A percentile compares a stretch with the other conserved stretches of the same genome.
These are phyloP conservation scores for Chlamydomonas urium DNA, from an alignment of 139 green algal genomes.

Conservation along the genomic window DNA sequence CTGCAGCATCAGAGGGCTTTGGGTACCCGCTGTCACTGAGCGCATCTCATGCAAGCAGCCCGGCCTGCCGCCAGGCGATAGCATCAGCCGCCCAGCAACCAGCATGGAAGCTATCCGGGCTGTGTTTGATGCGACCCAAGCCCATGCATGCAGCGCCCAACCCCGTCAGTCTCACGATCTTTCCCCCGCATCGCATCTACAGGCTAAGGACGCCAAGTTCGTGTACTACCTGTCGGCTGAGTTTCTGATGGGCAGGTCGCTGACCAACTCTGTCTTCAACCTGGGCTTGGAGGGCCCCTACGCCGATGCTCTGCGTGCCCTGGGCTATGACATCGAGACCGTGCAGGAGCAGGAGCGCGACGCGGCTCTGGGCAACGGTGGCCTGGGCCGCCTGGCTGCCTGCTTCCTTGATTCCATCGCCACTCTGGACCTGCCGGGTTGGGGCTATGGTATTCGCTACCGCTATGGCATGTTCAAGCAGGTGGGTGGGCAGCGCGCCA, in stretches of 20 bases:
- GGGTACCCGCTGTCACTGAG: too few species aligned
- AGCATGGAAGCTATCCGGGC: too few species aligned
- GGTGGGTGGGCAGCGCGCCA: constrained; percentile 29
- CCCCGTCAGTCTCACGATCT: too few species aligned
- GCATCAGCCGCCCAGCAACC: too few species aligned
- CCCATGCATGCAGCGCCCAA: too few species aligned
- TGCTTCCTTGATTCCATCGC: constrained; percentile 99
- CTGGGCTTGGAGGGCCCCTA: constrained; percentile 82
- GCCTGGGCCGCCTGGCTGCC: constrained; percentile 91
- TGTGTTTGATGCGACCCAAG: too few species aligned
- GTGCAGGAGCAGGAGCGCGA: constrained; percentile 63
- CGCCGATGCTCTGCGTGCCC: constrained; percentile 69
- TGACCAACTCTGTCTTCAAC: constrained; percentile 95
- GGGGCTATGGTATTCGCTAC: constrained; percentile 99
- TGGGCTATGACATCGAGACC: constrained; percentile 82
- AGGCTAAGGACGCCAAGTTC: constrained; percentile 78
- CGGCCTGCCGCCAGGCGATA: too few species aligned
- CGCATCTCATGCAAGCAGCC: too few species aligned
- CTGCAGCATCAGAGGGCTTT: not conserved
- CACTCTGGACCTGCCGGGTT: constrained; percentile 92
- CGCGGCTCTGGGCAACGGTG: constrained; percentile 93
- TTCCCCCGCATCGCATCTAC: not conserved
- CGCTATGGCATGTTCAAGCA: constrained; percentile 98
- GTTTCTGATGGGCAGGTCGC: constrained; percentile 96
- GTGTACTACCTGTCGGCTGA: constrained; percentile 95